Conservation (phyloP, 2,329 filamentous ascomycete species). For the Bisporella sp. region DNA sequence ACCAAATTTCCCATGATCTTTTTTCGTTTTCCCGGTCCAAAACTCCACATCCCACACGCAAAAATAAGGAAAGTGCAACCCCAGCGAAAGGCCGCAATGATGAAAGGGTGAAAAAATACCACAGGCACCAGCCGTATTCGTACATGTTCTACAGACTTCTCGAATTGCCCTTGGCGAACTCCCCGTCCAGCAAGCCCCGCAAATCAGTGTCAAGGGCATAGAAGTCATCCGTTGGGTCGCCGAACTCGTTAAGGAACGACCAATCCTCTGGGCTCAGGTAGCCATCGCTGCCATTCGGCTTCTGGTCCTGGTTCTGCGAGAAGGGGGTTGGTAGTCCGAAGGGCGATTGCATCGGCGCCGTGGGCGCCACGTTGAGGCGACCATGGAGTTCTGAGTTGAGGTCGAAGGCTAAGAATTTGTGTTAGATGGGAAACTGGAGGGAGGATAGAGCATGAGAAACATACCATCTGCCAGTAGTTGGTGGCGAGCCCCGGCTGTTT, state of each 20-base stretch:
- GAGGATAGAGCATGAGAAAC: constrained; percentile 14
- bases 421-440: background rate
- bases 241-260: constrained; percentile 23
- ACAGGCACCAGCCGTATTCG: too few relatives aligned
- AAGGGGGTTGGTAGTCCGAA: background rate
- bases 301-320: background rate
- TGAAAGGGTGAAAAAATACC: too few relatives aligned
- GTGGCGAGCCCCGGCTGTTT: constrained; percentile 23
- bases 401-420: too few relatives aligned
- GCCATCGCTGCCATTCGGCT: background rate
- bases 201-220: constrained; percentile 23
- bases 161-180: background rate
- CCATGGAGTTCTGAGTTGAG: too few relatives aligned
- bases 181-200: constrained; percentile 19
- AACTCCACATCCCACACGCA: too few relatives aligned
- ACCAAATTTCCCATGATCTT: too few relatives aligned
- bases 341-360: background rate
- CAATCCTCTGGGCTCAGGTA: constrained; percentile 16
- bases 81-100: too few relatives aligned
- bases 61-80: too few relatives aligned
- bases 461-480: constrained; percentile 23
- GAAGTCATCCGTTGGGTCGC: constrained; percentile 24
- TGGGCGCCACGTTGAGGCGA: too few relatives aligned
- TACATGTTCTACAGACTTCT: background rate
- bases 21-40: too few relatives aligned